Base-by-base conservation (phyloP, 2,329 filamentous ascomycete genomes). In the Diplodia mutila region DNA sequence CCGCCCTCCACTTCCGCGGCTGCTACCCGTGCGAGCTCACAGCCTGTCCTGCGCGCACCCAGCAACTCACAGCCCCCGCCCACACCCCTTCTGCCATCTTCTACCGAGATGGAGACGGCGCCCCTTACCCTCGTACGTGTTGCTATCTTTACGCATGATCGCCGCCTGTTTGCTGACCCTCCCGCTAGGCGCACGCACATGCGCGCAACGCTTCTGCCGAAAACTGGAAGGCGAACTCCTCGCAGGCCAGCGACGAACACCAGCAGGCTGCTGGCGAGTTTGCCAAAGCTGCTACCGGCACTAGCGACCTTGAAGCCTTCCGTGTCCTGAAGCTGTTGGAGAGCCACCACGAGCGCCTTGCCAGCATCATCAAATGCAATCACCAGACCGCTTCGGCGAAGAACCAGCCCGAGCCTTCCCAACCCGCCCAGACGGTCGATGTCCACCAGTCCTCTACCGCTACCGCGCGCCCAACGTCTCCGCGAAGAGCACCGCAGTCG, bases 201-300 rank as follows among this genome's bases (percentile, higher is more conserved):
- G 94, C 93, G 61, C 89, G 90, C 74, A 94, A 92, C 74, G 94
- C 94, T 52, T 89, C 92, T 27, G 85, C 89, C 27, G 92, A 94
- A 66, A 88, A 86, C 39, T 84, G 85, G 70, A 86, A 86, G 71
- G 83, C 85, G 66, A 89, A 95, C 76, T 92, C 92, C 67, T 90
- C 90, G 7, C 89, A 92, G 57, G 94, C 94, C 70, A 91, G 93
- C 75, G 91, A 91, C 75, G 92, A 97, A 78, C 94, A 98, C 80
- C 89, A 94, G 65, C 85, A 91, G 67, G 95, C 95, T 46, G 94
- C 95, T 2, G 90, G 89, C 70, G 92, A 97, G 77, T 98, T 97
- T 78, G 90, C 92, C 69, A 90, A 90, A 69, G 94, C 93, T 34
- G 89, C 92, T n/a, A 86, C 88, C 69, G 86, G 81, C 57, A 97